A percentile compares a stretch with the other conserved stretches of the same genome.
Evolutionary conservation across 768 basidiomycete genomes (phyloP).

Genomic region (Lactarius trivialis): DNA sequence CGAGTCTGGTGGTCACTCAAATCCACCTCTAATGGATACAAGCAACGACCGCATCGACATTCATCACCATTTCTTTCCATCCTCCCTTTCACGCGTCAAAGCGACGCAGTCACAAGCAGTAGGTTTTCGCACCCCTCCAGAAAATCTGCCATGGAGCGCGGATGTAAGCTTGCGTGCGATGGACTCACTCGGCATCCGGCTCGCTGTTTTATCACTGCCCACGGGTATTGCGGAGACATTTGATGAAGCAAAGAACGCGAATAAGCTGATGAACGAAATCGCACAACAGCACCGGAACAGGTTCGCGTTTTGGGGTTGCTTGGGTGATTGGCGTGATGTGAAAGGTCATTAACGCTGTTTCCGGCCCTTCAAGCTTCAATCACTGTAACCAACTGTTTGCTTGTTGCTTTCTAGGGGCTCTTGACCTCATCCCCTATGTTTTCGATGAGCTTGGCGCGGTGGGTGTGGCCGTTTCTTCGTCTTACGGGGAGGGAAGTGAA

Average conservation of each 20-base stretch:
- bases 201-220: slow-evolving; percentile 63
- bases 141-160: slow-evolving; percentile 60
- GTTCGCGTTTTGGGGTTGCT: slow-evolving; percentile 65
- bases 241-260: slow-evolving; percentile 39
- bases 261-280: slow-evolving; percentile 41
- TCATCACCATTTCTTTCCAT: slow-evolving; percentile 73
- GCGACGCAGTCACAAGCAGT: slow-evolving; percentile 37
- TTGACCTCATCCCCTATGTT: slow-evolving; percentile 54
- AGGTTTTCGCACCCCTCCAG: slow-evolving; percentile 58
- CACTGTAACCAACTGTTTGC: too few species aligned
- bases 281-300: slow-evolving; percentile 44
- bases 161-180: slow-evolving; percentile 54
- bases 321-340: slow-evolving; percentile 58
- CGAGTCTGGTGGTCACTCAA: background rate
- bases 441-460: slow-evolving; percentile 56
- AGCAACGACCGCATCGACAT: slow-evolving; percentile 43
- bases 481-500: slow-evolving; percentile 48
- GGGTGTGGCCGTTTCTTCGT: slow-evolving; percentile 61
- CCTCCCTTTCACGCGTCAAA: slow-evolving; percentile 39
- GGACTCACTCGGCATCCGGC: slow-evolving; percentile 50
- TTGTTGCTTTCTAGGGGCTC: slow-evolving; percentile 37
- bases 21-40: background rate
- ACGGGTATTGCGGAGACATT: slow-evolving; percentile 40
- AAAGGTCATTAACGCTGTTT: slow-evolving; percentile 37
- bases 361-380: background rate